These are phyloP conservation scores for Tylopilus rubrobrunneus DNA, from an alignment of 768 basidiomycete genomes.

Conservation along the genomic window DNA sequence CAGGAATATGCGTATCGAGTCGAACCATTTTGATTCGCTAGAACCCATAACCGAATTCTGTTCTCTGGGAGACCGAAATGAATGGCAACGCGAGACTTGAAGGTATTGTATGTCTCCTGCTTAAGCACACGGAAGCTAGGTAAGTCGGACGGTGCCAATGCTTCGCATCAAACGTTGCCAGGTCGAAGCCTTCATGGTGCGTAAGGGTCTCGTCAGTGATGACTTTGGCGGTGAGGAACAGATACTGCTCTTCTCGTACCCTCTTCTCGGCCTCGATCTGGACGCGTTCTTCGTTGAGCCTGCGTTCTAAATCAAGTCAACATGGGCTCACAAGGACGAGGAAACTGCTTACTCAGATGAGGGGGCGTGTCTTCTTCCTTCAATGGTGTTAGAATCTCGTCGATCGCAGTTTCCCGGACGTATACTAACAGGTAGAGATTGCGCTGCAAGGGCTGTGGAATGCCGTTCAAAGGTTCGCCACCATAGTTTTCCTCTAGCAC, in stretches of 20 bases:
- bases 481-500: slow-evolving; percentile 99
- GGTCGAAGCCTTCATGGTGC: slow-evolving; percentile 95
- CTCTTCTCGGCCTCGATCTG: slow-evolving; percentile 91
- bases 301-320: slow-evolving; percentile 56
- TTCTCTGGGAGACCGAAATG: slow-evolving; percentile 85
- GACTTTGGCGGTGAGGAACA: slow-evolving; percentile 96
- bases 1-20: slow-evolving; percentile 93
- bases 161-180: slow-evolving; percentile 96
- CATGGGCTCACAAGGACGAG: neutral
- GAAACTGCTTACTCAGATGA: slow-evolving; percentile 72
- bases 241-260: slow-evolving; percentile 96
- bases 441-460: slow-evolving; percentile 72
- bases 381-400: slow-evolving; percentile 87
- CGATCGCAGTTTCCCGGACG: slow-evolving; percentile 77
- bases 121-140: slow-evolving; percentile 95
- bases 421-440: slow-evolving; percentile 99
- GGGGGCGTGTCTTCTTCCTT: slow-evolving; percentile 90
- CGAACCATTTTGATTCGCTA: slow-evolving; percentile 98
- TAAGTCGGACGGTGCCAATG: slow-evolving; percentile 94
- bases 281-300: slow-evolving; percentile 89
- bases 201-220: slow-evolving; percentile 95
- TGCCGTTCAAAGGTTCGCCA: slow-evolving; percentile 80
- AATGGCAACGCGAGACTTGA: slow-evolving; percentile 87
- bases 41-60: slow-evolving; percentile 92
- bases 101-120: slow-evolving; percentile 85